These are phyloP conservation scores for Termitomyces sp. DNA, from an alignment of 768 basidiomycete genomes.

Conservation along the genomic window DNA sequence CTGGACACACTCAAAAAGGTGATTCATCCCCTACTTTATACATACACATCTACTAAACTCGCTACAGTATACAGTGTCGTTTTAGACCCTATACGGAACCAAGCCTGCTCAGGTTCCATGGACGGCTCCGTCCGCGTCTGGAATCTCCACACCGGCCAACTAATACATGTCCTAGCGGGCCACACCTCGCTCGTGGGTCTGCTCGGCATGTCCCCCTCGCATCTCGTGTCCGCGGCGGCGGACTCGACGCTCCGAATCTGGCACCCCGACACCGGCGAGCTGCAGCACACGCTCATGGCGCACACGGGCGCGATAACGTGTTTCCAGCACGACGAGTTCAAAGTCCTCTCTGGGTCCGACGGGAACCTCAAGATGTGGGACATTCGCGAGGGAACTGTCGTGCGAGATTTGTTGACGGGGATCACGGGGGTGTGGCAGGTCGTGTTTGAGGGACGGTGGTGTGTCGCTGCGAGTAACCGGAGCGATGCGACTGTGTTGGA, in stretches of 20 bases:
- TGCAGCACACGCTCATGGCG: conserved; percentile 78
- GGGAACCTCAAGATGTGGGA: conserved; percentile 99
- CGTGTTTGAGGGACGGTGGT: conserved; percentile 89
- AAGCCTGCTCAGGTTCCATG: conserved; percentile 97
- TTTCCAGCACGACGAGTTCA: conserved; percentile 98
- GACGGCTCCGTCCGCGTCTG: conserved; percentile 96
- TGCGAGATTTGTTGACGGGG: conserved; percentile 84
- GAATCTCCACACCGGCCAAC: conserved; percentile 80
- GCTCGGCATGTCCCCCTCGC: conserved; percentile 82
- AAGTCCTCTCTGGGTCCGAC: conserved; percentile 92
- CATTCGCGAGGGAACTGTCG: conserved; percentile 77
- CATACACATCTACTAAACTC: neutral
- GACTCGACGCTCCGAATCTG: conserved; percentile 94
- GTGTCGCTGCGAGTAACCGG: conserved; percentile 89
- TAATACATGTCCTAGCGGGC: conserved; percentile 76
- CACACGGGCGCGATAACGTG: conserved; percentile 99
- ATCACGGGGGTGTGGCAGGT: conserved; percentile 98
- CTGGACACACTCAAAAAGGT: conserved; percentile 94
- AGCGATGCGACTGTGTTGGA: conserved; percentile 75
- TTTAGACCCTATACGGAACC: conserved; percentile 77
- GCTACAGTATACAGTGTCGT: conserved; percentile 89
- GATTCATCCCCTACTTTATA: conserved; percentile 11
- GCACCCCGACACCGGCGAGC: conserved; percentile 82
- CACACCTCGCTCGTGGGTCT: conserved; percentile 95
- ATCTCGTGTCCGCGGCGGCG: conserved; percentile 93